Base-by-base conservation (phyloP, 2,329 filamentous ascomycete genomes). In the Alternaria triticimaculans region DNA sequence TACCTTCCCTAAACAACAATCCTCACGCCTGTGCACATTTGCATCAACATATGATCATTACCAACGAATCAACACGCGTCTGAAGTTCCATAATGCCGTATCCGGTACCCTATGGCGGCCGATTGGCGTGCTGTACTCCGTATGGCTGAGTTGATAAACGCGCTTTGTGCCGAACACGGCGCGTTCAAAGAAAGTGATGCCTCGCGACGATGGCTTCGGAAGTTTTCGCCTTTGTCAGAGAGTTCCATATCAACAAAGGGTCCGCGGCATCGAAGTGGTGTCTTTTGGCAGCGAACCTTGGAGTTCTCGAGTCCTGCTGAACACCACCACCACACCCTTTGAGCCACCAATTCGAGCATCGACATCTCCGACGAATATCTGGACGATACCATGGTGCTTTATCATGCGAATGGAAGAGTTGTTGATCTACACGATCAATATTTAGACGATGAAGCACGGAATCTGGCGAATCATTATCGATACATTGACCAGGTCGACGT, bases 401-500 rank as follows among this genome's bases (percentile, higher is more conserved):
- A 69, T 49, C 48, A 65, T 5, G 37, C 44, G 8, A 51, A 62
- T 15, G 66, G 64, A 18, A 58, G 50, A 33, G 66, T 66, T 7
- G 59, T 67, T 18, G 41, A 54, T 1, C 56, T 15, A 20, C 67
- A 72, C 21, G 70, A 72, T 30, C 14, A 54, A 7, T 58, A 66
- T 20, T 48, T 72, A 18, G 67, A 68, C 28, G 8, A 51, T 15
- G 5, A 62, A n/a, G 69, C 65, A 26, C 15, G 3, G 3, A 54
- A 21, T n/a, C 3, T 14, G 12, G 55, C 56, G 1, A 14, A 26
- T 6, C 6, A 41, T 1, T 9, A 33, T 3, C 4, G 7, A 7
- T 66, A 65, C 46, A 15, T 37, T 3, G 60, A 70, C 4, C 69
- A 64, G 43, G 57, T 63, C 9, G 21, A 59, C 2, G 7, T 59